Conservation (phyloP, 768 basidiomycete species). For the Tulasnella sp. region DNA sequence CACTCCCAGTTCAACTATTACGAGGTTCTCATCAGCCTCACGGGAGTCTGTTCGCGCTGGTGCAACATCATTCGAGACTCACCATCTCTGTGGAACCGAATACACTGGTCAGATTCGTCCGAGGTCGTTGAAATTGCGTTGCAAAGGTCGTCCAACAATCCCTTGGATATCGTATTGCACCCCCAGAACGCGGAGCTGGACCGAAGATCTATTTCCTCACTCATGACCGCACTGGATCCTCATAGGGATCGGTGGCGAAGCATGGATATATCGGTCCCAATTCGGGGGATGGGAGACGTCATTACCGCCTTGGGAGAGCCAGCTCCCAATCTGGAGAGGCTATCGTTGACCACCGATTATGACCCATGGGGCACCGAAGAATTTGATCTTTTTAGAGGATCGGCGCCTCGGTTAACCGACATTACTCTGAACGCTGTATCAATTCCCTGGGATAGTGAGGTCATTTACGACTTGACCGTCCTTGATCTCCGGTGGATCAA, state of each 20-base stretch:
- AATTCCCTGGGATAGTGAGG: neutral
- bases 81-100: neutral
- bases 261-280: neutral
- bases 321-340: neutral
- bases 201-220: neutral
- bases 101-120: neutral
- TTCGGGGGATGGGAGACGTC: neutral
- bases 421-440: neutral
- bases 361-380: neutral
- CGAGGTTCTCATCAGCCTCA: neutral
- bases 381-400: neutral
- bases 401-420: neutral
- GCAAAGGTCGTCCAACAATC: neutral
- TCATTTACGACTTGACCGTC: neutral
- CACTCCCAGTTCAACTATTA: neutral
- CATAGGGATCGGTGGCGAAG: neutral
- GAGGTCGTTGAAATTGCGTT: neutral
- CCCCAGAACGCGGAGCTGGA: too few species aligned
- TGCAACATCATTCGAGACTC: neutral
- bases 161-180: neutral
- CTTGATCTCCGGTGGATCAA: neutral
- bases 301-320: neutral
- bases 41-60: neutral
- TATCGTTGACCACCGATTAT: neutral
- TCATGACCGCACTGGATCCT: neutral